Percentiles rank a stretch among this genome's conserved stretches.
Evolutionary conservation across 352 stramenopile genomes (phyloP).

Genomic region (Globisporangium canariense): DNA sequence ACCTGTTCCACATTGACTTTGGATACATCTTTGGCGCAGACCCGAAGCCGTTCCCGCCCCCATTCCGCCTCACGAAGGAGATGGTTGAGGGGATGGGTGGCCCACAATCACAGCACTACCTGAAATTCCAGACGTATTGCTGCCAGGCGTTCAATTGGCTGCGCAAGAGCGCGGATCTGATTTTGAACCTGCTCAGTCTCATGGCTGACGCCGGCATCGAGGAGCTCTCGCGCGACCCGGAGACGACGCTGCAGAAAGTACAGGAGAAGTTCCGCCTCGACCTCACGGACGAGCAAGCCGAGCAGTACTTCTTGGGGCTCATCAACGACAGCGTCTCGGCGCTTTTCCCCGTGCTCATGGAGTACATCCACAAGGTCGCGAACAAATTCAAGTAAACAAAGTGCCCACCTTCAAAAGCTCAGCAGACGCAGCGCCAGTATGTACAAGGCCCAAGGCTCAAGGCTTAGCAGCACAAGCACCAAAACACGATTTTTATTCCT

Average conservation of each 20-base stretch:
- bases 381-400: conserved; percentile 52
- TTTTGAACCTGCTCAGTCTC: conserved; percentile 98
- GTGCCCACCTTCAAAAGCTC: neutral
- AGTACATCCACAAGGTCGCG: conserved; percentile 87
- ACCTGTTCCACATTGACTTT: conserved; percentile 99
- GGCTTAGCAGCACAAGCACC: neutral
- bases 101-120: conserved; percentile 88
- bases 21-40: conserved; percentile 99
- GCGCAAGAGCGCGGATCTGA: conserved; percentile 96
- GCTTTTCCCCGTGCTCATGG: conserved; percentile 85
- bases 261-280: conserved; percentile 97
- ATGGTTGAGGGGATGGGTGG: conserved; percentile 98
- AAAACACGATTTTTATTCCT: conserved; percentile 11
- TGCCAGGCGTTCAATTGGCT: conserved; percentile 93
- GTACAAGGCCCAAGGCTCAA: neutral
- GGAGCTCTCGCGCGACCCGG: conserved; percentile 80
- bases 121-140: conserved; percentile 92
- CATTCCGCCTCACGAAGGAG: conserved; percentile 97
- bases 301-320: conserved; percentile 95
- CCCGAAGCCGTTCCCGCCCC: conserved; percentile 97
- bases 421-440: neutral
- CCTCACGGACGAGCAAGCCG: conserved; percentile 96
- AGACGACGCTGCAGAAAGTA: conserved; percentile 85
- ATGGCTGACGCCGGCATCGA: conserved; percentile 99
- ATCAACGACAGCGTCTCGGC: conserved; percentile 95